Evolutionary conservation across 768 basidiomycete species (phyloP), one percentile per base, ranked within the genome.

Genomic region (Gloeopeniophorella convolvens): DNA sequence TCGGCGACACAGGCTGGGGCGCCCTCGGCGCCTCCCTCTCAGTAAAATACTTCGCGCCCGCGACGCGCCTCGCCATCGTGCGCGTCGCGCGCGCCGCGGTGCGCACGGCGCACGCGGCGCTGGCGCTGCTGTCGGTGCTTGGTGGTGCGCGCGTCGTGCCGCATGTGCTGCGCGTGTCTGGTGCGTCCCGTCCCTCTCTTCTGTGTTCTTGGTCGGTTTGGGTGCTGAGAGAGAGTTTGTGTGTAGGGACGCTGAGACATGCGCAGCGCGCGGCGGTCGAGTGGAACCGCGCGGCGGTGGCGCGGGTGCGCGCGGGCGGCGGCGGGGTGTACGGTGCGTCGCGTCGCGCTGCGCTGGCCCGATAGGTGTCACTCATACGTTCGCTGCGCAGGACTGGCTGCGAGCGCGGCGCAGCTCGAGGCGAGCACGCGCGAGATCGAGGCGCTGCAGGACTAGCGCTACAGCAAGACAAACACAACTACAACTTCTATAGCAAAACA

Each of bases 1-100:
- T 91, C 62, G 91, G 91, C 3, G 89, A 92, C 62, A 72, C 78
- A 0, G 91, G 89, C 4, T 93, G 89, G 90, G 90, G 90, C 23
- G 77, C 83, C 9, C 78, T 93, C 3, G 85, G 79, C 0, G 63
- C 77, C 30, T 85, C 83, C 3, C 67, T 94, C 50, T 80, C 59
- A 93, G 92, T 94, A 48, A 90, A 92, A 65, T 94, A 94, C 60
- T 89, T 82, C 58, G 93, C 91, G 0, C 85, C 89, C 0, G 76
- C 75, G 12, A 94, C 90, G 3, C 82, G 83, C 55, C 71, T 93
- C 0, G 89, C 85, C 59, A 92, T 95, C 61, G 78, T 94, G 35
- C 85, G 91, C 35, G 86, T 92, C 24, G 84, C 84, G 26, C 72
- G 92, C 40, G 88, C 89, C 43, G 86, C 88, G 50, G 81, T 89